Base-by-base conservation (phyloP, 148 eudicot genomes). In the Polygonum maritimum region DNA sequence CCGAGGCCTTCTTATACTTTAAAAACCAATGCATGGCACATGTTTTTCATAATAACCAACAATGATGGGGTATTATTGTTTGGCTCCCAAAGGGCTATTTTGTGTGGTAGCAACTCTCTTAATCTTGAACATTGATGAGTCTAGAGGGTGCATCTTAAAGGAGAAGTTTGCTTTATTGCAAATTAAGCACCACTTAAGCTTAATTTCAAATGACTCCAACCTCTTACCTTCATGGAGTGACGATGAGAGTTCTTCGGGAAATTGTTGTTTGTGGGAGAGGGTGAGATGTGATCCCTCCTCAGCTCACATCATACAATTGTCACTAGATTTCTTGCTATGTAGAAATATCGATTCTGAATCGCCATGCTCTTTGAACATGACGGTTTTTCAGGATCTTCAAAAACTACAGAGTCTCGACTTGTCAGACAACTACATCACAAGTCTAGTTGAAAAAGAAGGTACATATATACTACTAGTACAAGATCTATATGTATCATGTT, bases 201-300 rank as follows among this genome's bases (percentile, higher is more conserved):
- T 14, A 26, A 0, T 10, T 10, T 26, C 67, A 60, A 60, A 60
- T 44, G 47, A 44, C 7, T 0, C 35, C 14, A 35, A 60, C 67
- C 4, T 60, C 36, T 60, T 60, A 60, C 33, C 67, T 9, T 60
- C 67, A 26, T 60, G 67, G 36, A 7, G 11, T 0, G 47, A 44
- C 6, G 47, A 44, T 2, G 9, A 44, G 9, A 7, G 31, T 26
- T 26, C 31, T 26, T 26, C 9, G 10, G 47, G 47, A 44, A 44
- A 44, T 44, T 60, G 67, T 26, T 60, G 67, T 9, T 60, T 22
- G 67, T 60, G 67, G 67, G 67, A 60, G 67, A 60, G 67, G 3
- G 15, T 60, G 3, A 26, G 15, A 10, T 60, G 67, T 60, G 67
- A 60, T 2, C 36, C 15, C 26, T 60, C 35, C 3, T 60, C 67